Evolutionary conservation across 345 rosid genomes (phyloP).

Genomic region (Salix udensis): DNA sequence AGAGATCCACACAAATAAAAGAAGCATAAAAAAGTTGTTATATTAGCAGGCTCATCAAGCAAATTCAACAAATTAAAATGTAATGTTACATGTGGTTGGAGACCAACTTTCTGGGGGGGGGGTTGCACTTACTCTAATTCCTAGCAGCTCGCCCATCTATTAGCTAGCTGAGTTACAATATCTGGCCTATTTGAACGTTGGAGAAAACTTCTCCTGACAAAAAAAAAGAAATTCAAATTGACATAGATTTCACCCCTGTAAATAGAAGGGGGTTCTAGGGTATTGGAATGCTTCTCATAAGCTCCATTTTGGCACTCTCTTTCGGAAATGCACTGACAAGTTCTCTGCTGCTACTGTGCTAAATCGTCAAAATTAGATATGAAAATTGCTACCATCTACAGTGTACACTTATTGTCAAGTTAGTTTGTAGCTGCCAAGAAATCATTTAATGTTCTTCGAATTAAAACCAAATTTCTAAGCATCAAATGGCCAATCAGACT

Average conservation of each 20-base stretch:
- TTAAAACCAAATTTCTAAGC: background rate
- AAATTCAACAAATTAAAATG: background rate
- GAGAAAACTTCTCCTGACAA: background rate
- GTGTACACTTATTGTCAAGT: too few species aligned
- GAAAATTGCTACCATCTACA: background rate
- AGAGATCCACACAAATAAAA: background rate
- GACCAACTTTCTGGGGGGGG: background rate
- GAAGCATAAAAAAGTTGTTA: background rate
- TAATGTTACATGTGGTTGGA: background rate
- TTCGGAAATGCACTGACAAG: background rate
- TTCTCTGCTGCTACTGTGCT: background rate
- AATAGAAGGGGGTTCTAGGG: background rate
- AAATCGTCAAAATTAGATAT: background rate
- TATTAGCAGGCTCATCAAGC: background rate
- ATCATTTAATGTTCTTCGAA: background rate
- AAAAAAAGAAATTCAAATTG: background rate
- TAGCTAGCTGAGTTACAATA: slow-evolving; percentile 9
- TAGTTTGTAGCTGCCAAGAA: background rate
- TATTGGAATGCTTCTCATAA: background rate
- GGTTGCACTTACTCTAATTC: background rate
- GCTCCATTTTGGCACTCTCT: background rate
- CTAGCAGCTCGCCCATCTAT: slow-evolving; percentile 20
- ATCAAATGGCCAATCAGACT: slow-evolving; percentile 15
- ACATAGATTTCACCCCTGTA: background rate
- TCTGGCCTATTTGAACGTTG: slow-evolving; percentile 10